Percentiles rank a stretch among this genome's conserved stretches.
Evolutionary conservation across 768 basidiomycete genomes (phyloP).

Genomic region (Lenzites betulinus): DNA sequence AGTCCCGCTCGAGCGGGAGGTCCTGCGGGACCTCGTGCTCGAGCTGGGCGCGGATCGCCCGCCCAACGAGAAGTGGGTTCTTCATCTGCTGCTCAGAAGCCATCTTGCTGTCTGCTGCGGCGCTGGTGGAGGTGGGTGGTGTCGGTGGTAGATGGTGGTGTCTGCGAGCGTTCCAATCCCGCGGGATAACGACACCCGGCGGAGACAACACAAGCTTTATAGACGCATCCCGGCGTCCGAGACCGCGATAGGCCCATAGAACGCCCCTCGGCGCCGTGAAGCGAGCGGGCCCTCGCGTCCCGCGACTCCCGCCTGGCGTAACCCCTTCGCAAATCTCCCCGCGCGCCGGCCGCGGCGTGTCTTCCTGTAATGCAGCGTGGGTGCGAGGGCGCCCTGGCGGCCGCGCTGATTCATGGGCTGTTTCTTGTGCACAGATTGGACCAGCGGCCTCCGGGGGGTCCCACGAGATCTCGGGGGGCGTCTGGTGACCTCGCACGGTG

Average conservation of each 20-base stretch:
- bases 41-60: slow-evolving; percentile 38
- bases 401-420: slow-evolving; percentile 12
- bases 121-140: too few relatives aligned
- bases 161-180: neutral
- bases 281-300: neutral
- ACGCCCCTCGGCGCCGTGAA: neutral
- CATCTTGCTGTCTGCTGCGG: slow-evolving; percentile 30
- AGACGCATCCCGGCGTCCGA: slow-evolving; percentile 12
- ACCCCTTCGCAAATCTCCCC: neutral
- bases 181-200: neutral
- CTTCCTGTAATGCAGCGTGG: slow-evolving; percentile 7
- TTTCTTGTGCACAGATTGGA: slow-evolving; percentile 11
- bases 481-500: slow-evolving; percentile 13
- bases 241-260: neutral
- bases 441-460: slow-evolving; percentile 7
- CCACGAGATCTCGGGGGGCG: slow-evolving; percentile 2
- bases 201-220: slow-evolving; percentile 4
- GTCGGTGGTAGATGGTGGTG: neutral
- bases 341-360: slow-evolving; percentile 16
- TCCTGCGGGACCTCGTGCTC: slow-evolving; percentile 36
- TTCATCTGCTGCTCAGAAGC: slow-evolving; percentile 35
- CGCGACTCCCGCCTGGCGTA: neutral
- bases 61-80: slow-evolving; percentile 36
- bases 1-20: slow-evolving; percentile 37
- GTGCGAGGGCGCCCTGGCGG: neutral